These are phyloP conservation scores for Clavulina sp. DNA, from an alignment of 768 basidiomycete genomes.

Conservation along the genomic window DNA sequence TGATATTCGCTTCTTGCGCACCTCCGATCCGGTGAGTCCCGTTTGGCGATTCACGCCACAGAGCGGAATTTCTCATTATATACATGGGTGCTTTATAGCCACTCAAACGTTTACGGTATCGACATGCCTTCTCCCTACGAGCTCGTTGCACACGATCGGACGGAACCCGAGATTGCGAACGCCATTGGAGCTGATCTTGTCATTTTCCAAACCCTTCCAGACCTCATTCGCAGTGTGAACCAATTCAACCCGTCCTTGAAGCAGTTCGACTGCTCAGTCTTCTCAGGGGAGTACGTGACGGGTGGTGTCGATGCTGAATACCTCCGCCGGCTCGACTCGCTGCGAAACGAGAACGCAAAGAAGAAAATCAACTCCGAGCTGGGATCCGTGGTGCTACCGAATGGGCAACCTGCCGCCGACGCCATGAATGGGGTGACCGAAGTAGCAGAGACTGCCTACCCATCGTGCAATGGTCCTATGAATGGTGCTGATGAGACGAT, in stretches of 20 bases:
- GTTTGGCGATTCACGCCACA: not conserved
- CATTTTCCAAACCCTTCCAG: slow-evolving; percentile 84
- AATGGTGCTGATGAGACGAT: slow-evolving; percentile 61
- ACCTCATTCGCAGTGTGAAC: slow-evolving; percentile 71
- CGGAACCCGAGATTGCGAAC: slow-evolving; percentile 48
- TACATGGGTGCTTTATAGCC: slow-evolving; percentile 27
- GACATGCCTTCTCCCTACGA: slow-evolving; percentile 97
- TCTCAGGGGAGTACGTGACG: slow-evolving; percentile 92
- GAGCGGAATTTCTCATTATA: not conserved
- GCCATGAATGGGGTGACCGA: not conserved
- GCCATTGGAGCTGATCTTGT: slow-evolving; percentile 90
- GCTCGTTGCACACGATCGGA: slow-evolving; percentile 71
- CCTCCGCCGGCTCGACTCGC: slow-evolving; percentile 49
- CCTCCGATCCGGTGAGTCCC: slow-evolving; percentile 69
- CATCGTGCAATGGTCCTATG: slow-evolving; percentile 26
- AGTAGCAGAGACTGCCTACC: slow-evolving; percentile 14
- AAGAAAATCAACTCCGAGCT: too few relatives aligned
- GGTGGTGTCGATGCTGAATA: slow-evolving; percentile 80
- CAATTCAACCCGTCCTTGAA: slow-evolving; percentile 64
- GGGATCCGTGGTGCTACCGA: slow-evolving; percentile 8
- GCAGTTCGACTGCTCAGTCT: slow-evolving; percentile 91
- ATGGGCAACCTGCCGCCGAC: slow-evolving; percentile 17
- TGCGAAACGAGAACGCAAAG: slow-evolving; percentile 73
- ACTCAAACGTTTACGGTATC: slow-evolving; percentile 95
- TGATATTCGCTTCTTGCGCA: slow-evolving; percentile 92